phyloP scores from a whole-genome alignment of 1,284 basidiomycete species.

The Wallemia ichthyophaga region DNA sequence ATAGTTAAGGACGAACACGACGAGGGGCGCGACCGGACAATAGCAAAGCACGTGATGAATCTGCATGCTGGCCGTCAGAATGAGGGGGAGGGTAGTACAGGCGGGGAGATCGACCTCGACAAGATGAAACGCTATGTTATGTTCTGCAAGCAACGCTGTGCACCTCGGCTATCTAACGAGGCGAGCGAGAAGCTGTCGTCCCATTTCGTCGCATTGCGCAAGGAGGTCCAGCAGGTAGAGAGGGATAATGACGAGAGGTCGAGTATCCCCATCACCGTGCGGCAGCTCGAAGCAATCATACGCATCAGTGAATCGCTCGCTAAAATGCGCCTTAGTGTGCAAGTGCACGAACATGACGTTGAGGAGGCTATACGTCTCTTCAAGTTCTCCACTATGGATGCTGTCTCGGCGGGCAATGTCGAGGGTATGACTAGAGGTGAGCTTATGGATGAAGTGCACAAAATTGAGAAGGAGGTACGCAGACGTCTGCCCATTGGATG shows the following conservation, averaged over 20 bases:
- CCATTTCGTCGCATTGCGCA: slow-evolving; percentile 80
- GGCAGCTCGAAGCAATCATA: slow-evolving; percentile 95
- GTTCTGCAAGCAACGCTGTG: slow-evolving; percentile 93
- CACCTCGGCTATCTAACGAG: slow-evolving; percentile 68
- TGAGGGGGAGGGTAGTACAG: slow-evolving; percentile 24
- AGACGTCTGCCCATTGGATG: slow-evolving; percentile 77
- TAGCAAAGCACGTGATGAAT: slow-evolving; percentile 94
- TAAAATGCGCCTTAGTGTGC: slow-evolving; percentile 64
- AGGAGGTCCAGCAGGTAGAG: slow-evolving; percentile 88
- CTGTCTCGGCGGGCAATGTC: slow-evolving; percentile 68
- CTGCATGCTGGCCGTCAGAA: slow-evolving; percentile 83
- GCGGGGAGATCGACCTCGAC: slow-evolving; percentile 72
- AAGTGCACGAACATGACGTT: slow-evolving; percentile 75
- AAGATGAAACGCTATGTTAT: slow-evolving; percentile 96
- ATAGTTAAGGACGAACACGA: slow-evolving; percentile 97
- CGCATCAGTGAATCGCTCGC: slow-evolving; percentile 91
- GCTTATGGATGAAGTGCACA: slow-evolving; percentile 72
- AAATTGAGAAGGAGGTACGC: slow-evolving; percentile 71
- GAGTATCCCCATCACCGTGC: slow-evolving; percentile 91
- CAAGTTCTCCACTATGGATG: slow-evolving; percentile 98
- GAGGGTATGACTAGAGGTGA: slow-evolving; percentile 80
- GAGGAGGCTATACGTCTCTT: slow-evolving; percentile 95
- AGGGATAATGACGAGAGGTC: slow-evolving; percentile 88
- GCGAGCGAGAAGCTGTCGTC: slow-evolving; percentile 89
- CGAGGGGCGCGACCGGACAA: slow-evolving; percentile 73